Evolutionary conservation across 768 basidiomycete species (phyloP).

Genomic region (Tulasnella sp.): DNA sequence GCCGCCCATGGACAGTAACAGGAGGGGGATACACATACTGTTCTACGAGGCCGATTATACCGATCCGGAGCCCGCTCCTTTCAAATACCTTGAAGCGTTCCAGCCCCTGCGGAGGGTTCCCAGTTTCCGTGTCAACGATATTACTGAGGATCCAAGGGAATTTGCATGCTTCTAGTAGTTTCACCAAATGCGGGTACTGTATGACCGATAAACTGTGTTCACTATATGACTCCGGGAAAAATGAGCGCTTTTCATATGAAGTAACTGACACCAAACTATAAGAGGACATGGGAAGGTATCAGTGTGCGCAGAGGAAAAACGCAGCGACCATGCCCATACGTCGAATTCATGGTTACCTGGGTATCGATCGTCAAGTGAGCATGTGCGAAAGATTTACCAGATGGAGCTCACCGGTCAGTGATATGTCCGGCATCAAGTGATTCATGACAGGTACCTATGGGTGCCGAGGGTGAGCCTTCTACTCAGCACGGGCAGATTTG

Average conservation of each 20-base stretch:
- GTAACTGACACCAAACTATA: constrained; percentile 23
- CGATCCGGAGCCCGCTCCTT: constrained; percentile 56
- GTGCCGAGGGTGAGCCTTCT: background rate
- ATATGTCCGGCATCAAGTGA: constrained; percentile 61
- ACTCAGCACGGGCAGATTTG: background rate
- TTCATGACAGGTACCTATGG: constrained; percentile 76
- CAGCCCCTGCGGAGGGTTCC: constrained; percentile 47
- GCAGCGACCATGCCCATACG: constrained; percentile 15
- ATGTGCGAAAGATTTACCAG: background rate
- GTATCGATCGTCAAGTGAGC: background rate
- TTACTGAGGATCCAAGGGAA: constrained; percentile 92
- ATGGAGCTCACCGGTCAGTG: constrained; percentile 54
- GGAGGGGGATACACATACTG: constrained; percentile 36
- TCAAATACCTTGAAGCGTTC: constrained; percentile 57
- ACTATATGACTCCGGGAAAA: background rate
- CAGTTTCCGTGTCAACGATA: constrained; percentile 59
- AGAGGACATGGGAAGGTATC: background rate
- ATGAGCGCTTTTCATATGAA: background rate
- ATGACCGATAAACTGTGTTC: background rate
- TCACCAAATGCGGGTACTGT: constrained; percentile 43
- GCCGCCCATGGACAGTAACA: background rate
- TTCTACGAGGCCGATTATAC: constrained; percentile 80
- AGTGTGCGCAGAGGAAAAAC: background rate
- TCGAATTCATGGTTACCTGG: constrained; percentile 90
- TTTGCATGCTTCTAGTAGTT: constrained; percentile 54